Base-by-base conservation (phyloP, 2,329 filamentous ascomycete species). In the Aureobasidium sp. region DNA sequence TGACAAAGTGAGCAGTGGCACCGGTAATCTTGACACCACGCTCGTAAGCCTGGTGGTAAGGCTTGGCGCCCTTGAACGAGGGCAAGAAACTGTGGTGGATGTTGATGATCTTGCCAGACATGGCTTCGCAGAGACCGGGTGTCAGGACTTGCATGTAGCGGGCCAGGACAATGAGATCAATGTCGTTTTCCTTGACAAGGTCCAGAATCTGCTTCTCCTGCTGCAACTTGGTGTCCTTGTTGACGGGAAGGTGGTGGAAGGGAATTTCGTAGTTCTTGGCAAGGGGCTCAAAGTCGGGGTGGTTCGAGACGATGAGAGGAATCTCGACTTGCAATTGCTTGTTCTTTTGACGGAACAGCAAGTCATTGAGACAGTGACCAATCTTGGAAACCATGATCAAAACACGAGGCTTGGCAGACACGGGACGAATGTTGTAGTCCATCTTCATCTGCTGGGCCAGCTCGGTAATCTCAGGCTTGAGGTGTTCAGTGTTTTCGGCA, bases 341-440 rank as follows among this genome's bases (percentile, higher is more conserved):
- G 20, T 86, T 87, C 74, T 87, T 87, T 70, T 87, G 83, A 62
- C 90, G 86, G 84, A 91, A 94, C 41, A 94, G 82, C 53, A 94
- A 79, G 75, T 93, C 89, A 75, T 92, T 92, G 60, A 93, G 80
- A 74, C 89, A 93, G 79, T 93, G 89, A 9, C 89, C 90, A 69
- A 91, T 92, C 79, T 92, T 92, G 70, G 89, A 92, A 34, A 93
- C 90, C 89, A 94, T 93, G 79, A 94, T 90, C 69, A 94, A 79
- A 53, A 92, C 87, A 67, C 86, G 83, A 62, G 87, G 86, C 78
- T 91, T 91, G 70, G 85, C 80, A 55, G 84, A 77, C 14, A 85
- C 82, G 3, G 87, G 84, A 15, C 86, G 82, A 68, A 94, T 82
- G 68, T 89, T 81, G 77, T 88, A 91, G 68, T 85, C 79, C 85